Conservation (phyloP, 441 rosid species). For the Breynia disticha region DNA sequence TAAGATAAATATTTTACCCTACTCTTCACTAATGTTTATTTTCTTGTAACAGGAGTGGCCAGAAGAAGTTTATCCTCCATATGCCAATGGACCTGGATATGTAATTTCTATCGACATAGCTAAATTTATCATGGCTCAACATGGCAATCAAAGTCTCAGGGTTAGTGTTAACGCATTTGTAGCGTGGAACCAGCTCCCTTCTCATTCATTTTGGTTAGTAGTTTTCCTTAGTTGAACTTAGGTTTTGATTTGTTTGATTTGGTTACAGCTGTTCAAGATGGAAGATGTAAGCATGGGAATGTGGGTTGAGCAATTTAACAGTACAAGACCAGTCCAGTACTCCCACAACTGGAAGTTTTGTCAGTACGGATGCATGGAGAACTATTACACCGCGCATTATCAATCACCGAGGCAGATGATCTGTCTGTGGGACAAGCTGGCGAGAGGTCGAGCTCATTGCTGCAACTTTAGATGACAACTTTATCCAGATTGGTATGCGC, state of each 20-base stretch:
- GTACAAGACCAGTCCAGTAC: constrained; percentile 54
- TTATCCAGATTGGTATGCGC: neutral
- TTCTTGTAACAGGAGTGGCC: constrained; percentile 88
- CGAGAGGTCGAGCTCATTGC: constrained; percentile 60
- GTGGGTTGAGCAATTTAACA: constrained; percentile 91
- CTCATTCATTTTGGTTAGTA: neutral
- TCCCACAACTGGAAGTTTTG: constrained; percentile 94
- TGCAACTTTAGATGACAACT: constrained; percentile 71
- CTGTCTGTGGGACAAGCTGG: constrained; percentile 83
- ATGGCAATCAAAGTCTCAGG: constrained; percentile 53
- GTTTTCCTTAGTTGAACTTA: too few species aligned
- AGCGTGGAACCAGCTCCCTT: neutral
- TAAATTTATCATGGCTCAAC: constrained; percentile 48
- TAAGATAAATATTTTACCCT: neutral
- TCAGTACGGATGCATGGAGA: constrained; percentile 85
- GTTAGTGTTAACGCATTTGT: constrained; percentile 24
- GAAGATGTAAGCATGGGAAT: constrained; percentile 99
- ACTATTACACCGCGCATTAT: constrained; percentile 88
- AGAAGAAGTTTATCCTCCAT: constrained; percentile 81
- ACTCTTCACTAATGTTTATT: neutral
- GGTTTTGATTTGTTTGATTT: neutral
- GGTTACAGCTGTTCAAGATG: constrained; percentile 87
- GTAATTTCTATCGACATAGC: constrained; percentile 74
- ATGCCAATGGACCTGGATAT: constrained; percentile 95
- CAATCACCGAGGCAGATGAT: constrained; percentile 96